A percentile compares a stretch with the other conserved stretches of the same genome.
Evolutionary conservation across 2,329 filamentous ascomycete species (phyloP).

Genomic region (Penicillium sp.): DNA sequence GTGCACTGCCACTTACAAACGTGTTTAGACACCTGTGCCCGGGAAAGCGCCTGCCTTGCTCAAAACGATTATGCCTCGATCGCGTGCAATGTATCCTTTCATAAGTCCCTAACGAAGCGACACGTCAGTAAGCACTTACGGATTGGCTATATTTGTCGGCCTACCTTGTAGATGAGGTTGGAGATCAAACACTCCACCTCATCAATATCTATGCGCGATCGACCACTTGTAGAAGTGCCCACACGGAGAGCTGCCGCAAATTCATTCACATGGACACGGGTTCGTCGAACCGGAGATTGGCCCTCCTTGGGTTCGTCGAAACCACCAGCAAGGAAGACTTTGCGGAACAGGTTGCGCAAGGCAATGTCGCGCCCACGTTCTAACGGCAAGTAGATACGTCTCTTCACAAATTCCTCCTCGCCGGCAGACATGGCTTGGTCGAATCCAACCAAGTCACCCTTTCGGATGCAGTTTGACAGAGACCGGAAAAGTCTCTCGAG

Average conservation of each 20-base stretch:
- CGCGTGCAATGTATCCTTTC: slow-evolving; percentile 96
- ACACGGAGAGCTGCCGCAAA: slow-evolving; percentile 82
- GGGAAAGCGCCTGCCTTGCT: slow-evolving; percentile 94
- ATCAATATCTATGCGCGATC: slow-evolving; percentile 71
- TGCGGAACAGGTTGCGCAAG: slow-evolving; percentile 84
- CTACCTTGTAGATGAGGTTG: slow-evolving; percentile 97
- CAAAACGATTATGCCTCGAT: slow-evolving; percentile 83
- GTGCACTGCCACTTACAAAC: background rate
- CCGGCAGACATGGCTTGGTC: slow-evolving; percentile 75
- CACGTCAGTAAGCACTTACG: slow-evolving; percentile 9
- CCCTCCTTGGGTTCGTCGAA: slow-evolving; percentile 74
- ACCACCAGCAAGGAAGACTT: slow-evolving; percentile 82
- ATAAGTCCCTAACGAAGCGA: slow-evolving; percentile 69
- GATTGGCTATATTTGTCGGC: slow-evolving; percentile 21
- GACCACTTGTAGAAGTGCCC: slow-evolving; percentile 52
- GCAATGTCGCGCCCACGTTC: slow-evolving; percentile 90
- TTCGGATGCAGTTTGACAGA: slow-evolving; percentile 73
- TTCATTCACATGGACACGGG: slow-evolving; percentile 76
- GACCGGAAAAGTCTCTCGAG: slow-evolving; percentile 77
- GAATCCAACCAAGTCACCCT: slow-evolving; percentile 78
- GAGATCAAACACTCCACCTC: slow-evolving; percentile 94
- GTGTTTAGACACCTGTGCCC: slow-evolving; percentile 68
- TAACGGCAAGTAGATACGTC: slow-evolving; percentile 89
- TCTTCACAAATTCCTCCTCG: slow-evolving; percentile 90
- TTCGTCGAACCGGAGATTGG: slow-evolving; percentile 60